Conservation (phyloP, 164 flowering plant species). For the Vitis labrusca region DNA sequence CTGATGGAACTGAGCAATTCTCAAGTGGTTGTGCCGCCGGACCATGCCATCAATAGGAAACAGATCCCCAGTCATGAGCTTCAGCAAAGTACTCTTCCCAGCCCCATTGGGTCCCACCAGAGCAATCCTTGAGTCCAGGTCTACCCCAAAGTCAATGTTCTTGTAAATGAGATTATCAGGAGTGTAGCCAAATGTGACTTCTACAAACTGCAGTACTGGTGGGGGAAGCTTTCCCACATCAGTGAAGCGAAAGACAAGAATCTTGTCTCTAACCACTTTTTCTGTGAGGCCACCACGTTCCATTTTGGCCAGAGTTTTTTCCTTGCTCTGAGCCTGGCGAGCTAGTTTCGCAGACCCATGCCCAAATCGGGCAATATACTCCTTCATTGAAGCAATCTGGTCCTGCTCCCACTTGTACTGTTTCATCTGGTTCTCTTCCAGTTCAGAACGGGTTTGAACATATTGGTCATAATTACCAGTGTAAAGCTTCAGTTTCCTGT, state of each 20-base stretch:
- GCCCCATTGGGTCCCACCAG: slow-evolving; percentile 98
- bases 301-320: slow-evolving; percentile 95
- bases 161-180: slow-evolving; percentile 89
- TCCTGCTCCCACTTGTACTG: slow-evolving; percentile 99
- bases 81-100: slow-evolving; percentile 92
- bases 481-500: slow-evolving; percentile 70
- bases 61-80: slow-evolving; percentile 97
- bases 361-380: slow-evolving; percentile 95
- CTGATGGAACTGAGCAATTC: slow-evolving; percentile 95
- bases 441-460: slow-evolving; percentile 88
- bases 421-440: slow-evolving; percentile 98
- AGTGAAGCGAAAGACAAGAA: slow-evolving; percentile 79
- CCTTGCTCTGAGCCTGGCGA: slow-evolving; percentile 98
- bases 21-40: slow-evolving; percentile 87
- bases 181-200: slow-evolving; percentile 86
- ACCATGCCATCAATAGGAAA: slow-evolving; percentile 92
- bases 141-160: slow-evolving; percentile 92
- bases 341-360: slow-evolving; percentile 98
- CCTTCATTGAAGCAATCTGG: slow-evolving; percentile 89
- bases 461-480: slow-evolving; percentile 94
- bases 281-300: slow-evolving; percentile 96
- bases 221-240: slow-evolving; percentile 99
- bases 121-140: slow-evolving; percentile 89
- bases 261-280: slow-evolving; percentile 70
- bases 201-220: slow-evolving; percentile 95